Evolutionary conservation across 768 basidiomycete species (phyloP).

Genomic region (Leccinum fibrillosum): DNA sequence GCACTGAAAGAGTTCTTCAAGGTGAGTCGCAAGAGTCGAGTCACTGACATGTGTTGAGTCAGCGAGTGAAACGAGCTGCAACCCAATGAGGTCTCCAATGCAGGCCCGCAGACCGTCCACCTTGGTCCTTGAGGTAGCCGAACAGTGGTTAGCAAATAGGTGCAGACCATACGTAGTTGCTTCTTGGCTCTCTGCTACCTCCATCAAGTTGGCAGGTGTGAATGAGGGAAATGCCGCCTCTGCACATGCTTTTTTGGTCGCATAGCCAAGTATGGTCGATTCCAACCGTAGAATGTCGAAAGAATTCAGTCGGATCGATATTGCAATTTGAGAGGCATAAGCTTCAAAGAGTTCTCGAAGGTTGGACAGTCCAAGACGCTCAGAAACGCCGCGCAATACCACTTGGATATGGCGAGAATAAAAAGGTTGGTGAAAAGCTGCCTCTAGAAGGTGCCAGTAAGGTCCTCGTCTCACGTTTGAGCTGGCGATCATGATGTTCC

Average conservation of each 20-base stretch:
- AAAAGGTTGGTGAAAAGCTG: conserved; percentile 36
- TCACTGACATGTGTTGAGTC: conserved; percentile 26
- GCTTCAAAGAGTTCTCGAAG: conserved; percentile 68
- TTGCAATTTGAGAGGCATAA: conserved; percentile 75
- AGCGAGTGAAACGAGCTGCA: conserved; percentile 50
- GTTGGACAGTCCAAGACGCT: conserved; percentile 60
- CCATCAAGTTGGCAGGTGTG: conserved; percentile 63
- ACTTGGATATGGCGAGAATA: conserved; percentile 37
- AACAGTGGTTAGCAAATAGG: conserved; percentile 62
- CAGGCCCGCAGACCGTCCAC: conserved; percentile 56
- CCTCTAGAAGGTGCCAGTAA: conserved; percentile 87
- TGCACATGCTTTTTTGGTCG: conserved; percentile 62
- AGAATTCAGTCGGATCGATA: conserved; percentile 51
- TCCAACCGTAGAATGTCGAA: conserved; percentile 61
- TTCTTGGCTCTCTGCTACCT: conserved; percentile 30
- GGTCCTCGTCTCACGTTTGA: conserved; percentile 75
- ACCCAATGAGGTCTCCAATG: conserved; percentile 68
- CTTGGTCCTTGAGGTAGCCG: conserved; percentile 46
- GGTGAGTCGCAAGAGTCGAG: conserved; percentile 21
- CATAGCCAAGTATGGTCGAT: conserved; percentile 73
- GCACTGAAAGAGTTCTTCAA: conserved; percentile 36
- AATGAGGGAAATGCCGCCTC: conserved; percentile 63
- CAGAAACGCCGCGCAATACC: conserved; percentile 59
- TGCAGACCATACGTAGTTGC: conserved; percentile 36
- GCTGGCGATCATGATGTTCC: conserved; percentile 77